Conservation (phyloP, 495 filamentous ascomycete species). For the Penicillium desertorum region DNA sequence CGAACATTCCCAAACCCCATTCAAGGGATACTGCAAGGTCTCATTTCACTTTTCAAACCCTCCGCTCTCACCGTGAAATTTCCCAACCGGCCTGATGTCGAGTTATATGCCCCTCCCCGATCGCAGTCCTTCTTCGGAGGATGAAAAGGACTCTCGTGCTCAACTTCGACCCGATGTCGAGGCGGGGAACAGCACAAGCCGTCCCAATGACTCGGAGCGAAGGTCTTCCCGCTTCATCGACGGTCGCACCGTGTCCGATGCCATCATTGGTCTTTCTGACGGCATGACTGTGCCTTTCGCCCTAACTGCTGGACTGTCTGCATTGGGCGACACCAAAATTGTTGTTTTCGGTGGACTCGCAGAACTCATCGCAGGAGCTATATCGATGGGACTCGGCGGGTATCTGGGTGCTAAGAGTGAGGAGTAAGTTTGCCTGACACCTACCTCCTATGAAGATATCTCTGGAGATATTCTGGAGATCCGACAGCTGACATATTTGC, state of each 20-base stretch:
- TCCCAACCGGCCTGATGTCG: conserved; percentile 38
- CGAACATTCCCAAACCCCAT: conserved; percentile 4
- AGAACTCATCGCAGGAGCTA: conserved; percentile 58
- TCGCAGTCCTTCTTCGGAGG: conserved; percentile 29
- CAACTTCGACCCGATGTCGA: conserved; percentile 27
- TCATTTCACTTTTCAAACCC: conserved; percentile 1
- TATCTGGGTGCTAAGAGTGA: conserved; percentile 71
- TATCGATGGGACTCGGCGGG: conserved; percentile 60
- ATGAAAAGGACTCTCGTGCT: conserved; percentile 35
- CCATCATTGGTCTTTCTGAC: conserved; percentile 61
- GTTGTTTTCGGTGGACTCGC: conserved; percentile 60
- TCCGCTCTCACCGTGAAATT: conserved; percentile 31
- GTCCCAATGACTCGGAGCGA: conserved; percentile 13
- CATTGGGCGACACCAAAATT: conserved; percentile 53
- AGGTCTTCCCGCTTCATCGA: conserved; percentile 35
- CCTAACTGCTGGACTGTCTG: conserved; percentile 56
- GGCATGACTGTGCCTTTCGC: conserved; percentile 63
- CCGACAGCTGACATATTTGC: conserved; percentile 2
- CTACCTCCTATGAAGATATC: background rate
- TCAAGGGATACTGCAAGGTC: conserved; percentile 12
- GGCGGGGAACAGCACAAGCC: conserved; percentile 20
- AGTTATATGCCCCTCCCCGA: conserved; percentile 42
- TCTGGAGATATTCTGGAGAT: no score
- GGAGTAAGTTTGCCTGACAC: conserved; percentile 42
- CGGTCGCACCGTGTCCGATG: conserved; percentile 56